Conservation (phyloP, 352 stramenopile genomes). For the Phytopythium cucurbitacearum region DNA sequence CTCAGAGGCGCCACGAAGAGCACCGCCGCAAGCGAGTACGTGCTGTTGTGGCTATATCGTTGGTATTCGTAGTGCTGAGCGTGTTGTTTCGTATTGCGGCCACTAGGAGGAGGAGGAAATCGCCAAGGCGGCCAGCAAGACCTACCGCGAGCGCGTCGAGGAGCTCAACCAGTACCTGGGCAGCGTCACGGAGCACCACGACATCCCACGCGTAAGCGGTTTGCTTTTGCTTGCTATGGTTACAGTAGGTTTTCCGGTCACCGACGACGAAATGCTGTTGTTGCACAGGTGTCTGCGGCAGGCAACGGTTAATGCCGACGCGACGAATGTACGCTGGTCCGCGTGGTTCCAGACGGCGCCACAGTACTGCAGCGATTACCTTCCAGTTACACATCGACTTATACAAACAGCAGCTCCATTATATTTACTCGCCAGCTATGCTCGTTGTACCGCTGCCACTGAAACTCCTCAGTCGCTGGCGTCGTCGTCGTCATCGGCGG, state of each 20-base stretch:
- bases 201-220: constrained; percentile 92
- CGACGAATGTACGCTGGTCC: no score
- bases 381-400: neutral
- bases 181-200: constrained; percentile 96
- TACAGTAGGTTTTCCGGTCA: neutral
- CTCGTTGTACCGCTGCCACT: no score
- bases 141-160: constrained; percentile 92
- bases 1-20: constrained; percentile 73
- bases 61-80: constrained; percentile 1
- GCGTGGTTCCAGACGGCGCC: neutral
- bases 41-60: neutral
- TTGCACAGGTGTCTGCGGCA: constrained; percentile 69
- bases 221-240: neutral
- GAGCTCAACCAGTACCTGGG: constrained; percentile 96
- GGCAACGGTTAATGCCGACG: constrained; percentile 77
- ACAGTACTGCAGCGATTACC: no score
- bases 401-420: neutral
- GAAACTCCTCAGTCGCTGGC: constrained; percentile 8
- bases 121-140: constrained; percentile 81
- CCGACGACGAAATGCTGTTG: constrained; percentile 2
- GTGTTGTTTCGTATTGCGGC: neutral
- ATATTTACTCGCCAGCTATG: no score
- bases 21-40: constrained; percentile 77
- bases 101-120: constrained; percentile 81
- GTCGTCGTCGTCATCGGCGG: constrained; percentile 16